phyloP scores from a whole-genome alignment of 441 rosid species.

The Raphanus hybrid region DNA sequence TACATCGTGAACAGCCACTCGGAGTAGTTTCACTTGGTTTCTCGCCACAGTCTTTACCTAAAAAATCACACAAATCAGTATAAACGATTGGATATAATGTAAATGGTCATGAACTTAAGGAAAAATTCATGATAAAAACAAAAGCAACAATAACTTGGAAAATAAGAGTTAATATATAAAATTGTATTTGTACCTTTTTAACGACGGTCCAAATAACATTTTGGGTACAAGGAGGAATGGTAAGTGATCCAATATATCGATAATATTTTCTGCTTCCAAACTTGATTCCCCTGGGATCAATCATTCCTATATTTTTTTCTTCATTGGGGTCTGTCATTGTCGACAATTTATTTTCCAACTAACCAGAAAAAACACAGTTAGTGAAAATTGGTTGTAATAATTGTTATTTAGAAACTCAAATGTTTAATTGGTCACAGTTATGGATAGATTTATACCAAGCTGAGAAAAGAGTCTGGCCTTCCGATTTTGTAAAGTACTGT shows the following conservation, averaged over 20 bases:
- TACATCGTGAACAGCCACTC: conserved; percentile 42
- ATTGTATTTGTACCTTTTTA: conserved; percentile 50
- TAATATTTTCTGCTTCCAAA: conserved; percentile 65
- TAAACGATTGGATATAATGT: neutral
- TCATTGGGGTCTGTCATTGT: conserved; percentile 33
- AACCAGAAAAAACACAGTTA: neutral
- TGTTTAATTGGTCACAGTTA: too few relatives aligned
- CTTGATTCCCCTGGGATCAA: conserved; percentile 62
- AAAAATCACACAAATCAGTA: neutral
- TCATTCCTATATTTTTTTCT: conserved; percentile 48
- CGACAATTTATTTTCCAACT: conserved; percentile 55
- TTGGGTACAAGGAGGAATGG: conserved; percentile 82
- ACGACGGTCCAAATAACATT: conserved; percentile 71
- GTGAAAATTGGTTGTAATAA: too few relatives aligned
- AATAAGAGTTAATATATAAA: neutral
- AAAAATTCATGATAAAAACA: neutral
- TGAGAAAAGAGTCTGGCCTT: too few relatives aligned
- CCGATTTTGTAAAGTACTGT: too few relatives aligned
- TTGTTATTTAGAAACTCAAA: too few relatives aligned
- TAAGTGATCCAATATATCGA: conserved; percentile 83
- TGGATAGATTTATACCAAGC: too few relatives aligned
- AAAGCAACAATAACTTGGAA: neutral
- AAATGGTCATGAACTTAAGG: neutral
- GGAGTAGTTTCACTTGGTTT: conserved; percentile 30
- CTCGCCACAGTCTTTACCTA: conserved; percentile 31